Evolutionary conservation across 768 basidiomycete genomes (phyloP), one percentile per base, ranked within the genome.

Genomic region (Collybia nuda): DNA sequence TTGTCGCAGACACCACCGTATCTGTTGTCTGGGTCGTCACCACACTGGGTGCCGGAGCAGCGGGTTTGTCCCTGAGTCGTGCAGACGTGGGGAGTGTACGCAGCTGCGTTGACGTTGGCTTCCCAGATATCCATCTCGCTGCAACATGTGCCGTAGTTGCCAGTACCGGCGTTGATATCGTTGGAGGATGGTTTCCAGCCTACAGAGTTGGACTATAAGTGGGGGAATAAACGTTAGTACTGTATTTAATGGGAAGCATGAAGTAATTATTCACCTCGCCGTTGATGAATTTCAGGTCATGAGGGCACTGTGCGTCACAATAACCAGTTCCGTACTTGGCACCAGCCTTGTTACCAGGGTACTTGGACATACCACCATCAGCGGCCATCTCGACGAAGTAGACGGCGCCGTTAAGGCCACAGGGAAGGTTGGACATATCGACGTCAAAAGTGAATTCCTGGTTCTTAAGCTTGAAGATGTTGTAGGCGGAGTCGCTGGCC

Each of bases 91-190:
- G 80, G 77, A 39, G 80, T 81, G 65, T 64, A 74, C 17, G 79
- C 80, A 18, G 75, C 66, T n/a, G 80, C 67, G 53, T 71, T 67
- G 56, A 66, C 69, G 71, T 81, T 81, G 57, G 79, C 78, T 56
- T 81, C 79, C 80, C 80, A 82, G 61, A 82, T 69, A 62, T 82
- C 80, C 79, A 82, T 81, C 66, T 81, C 80, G 51, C 64, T 71
- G 62, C 80, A 82, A 72, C 80, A 81, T n/a, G 79, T 65, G 54
- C 80, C 80, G 57, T 61, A 69, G 22, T 61, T 22, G 29, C 80
- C 79, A 6, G 63, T 65, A 22, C 79, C 79, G 11, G 77, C 64
- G 65, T 80, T 82, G 53, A 69, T 54, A 50, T 72, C 70, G 56
- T 55, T 70, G 49, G 68, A 37, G 14, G 65, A 61, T 14, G 58